These are phyloP conservation scores for Spiromastix sp. DNA, from an alignment of 2,329 filamentous ascomycete genomes.

Conservation along the genomic window DNA sequence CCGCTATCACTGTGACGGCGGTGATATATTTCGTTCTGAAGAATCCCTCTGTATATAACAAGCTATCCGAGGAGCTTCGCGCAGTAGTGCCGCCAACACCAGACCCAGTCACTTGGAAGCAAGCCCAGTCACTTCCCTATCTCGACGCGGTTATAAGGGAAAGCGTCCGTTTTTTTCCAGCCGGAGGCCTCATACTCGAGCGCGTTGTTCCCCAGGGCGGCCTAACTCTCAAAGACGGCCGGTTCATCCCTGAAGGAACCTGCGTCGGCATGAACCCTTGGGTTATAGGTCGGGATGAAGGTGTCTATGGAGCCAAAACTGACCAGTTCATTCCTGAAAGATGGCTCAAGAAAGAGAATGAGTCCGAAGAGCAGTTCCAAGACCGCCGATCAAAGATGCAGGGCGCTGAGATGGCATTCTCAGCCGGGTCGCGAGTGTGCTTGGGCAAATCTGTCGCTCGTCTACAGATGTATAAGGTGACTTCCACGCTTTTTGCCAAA, in stretches of 20 bases:
- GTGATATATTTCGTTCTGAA: conserved; percentile 11
- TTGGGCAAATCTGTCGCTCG: conserved; percentile 10
- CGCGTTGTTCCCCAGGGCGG: conserved; percentile 8
- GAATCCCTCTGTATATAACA: conserved; percentile 15
- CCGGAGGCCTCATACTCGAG: conserved; percentile 8
- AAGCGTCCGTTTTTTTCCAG: conserved; percentile 9
- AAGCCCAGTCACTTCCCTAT: conserved; percentile 8
- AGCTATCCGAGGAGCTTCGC: conserved; percentile 19
- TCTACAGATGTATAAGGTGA: conserved; percentile 11
- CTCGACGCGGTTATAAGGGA: conserved; percentile 11
- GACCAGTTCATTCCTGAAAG: conserved; percentile 32
- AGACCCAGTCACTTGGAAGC: conserved; percentile 9
- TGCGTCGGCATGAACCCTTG: conserved; percentile 33
- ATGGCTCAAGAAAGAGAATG: conserved; percentile 24
- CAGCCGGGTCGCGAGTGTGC: conserved; percentile 5
- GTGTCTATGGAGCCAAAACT: conserved; percentile 22
- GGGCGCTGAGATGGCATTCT: too few species aligned
- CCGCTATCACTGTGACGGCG: conserved; percentile 9
- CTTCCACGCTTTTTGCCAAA: too few species aligned
- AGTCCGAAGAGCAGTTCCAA: conserved; percentile 9
- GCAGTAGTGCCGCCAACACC: conserved; percentile 3
- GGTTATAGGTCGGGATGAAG: conserved; percentile 28
- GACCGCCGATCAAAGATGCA: too few species aligned
- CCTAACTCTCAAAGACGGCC: too few species aligned
- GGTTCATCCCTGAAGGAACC: conserved; percentile 25